These are phyloP conservation scores for Strobilomyces dryophilus DNA, from an alignment of 768 basidiomycete genomes.

Conservation along the genomic window DNA sequence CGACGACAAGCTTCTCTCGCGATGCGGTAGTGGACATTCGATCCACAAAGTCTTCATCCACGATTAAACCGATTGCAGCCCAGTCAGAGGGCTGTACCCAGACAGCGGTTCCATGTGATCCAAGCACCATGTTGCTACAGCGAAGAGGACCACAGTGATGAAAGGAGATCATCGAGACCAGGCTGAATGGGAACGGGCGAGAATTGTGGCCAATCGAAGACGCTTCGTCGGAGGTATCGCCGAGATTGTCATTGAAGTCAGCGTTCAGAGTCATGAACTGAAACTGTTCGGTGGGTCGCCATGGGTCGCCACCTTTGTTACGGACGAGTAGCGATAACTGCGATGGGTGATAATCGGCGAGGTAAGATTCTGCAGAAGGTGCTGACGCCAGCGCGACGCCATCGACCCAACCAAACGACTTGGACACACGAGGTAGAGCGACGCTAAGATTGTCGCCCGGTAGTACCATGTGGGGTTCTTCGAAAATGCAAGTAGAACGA, in stretches of 20 bases:
- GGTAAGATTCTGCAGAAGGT: neutral
- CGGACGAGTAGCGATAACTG: constrained; percentile 52
- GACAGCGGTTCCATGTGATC: constrained; percentile 52
- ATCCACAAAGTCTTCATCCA: constrained; percentile 13
- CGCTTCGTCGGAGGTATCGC: neutral
- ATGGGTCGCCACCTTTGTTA: constrained; percentile 57
- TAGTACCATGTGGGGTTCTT: constrained; percentile 37
- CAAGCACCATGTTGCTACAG: constrained; percentile 51
- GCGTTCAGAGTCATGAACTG: constrained; percentile 48
- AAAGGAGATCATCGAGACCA: constrained; percentile 33
- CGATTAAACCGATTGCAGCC: constrained; percentile 36
- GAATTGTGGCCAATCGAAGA: constrained; percentile 12
- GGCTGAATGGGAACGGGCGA: constrained; percentile 49
- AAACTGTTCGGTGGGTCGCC: constrained; percentile 47
- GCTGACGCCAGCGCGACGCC: constrained; percentile 41
- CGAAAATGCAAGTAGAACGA: constrained; percentile 54
- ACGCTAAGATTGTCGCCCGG: constrained; percentile 12
- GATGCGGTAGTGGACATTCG: constrained; percentile 14
- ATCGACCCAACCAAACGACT: constrained; percentile 68
- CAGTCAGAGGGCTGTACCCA: constrained; percentile 59
- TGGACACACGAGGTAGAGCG: constrained; percentile 34
- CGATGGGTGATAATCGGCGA: neutral
- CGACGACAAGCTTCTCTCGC: constrained; percentile 42
- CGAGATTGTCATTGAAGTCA: constrained; percentile 16
- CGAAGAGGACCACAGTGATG: constrained; percentile 46